phyloP scores from a whole-genome alignment of 257 asterid genomes.

The Ophiorrhiza pumila region DNA sequence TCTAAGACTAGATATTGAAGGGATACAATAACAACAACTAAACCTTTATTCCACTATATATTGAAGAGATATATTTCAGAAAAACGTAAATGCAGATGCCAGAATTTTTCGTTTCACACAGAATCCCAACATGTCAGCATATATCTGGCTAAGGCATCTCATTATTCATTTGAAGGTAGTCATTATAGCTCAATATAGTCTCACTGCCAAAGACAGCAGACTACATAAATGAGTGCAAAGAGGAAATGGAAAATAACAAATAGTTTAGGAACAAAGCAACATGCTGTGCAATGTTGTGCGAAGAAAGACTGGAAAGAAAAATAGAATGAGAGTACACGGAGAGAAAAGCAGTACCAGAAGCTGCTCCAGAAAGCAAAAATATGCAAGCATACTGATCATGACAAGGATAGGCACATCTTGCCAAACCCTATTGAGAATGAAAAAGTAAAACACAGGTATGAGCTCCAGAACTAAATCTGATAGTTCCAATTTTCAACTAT shows the following conservation, averaged over 20 bases:
- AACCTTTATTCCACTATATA: no score
- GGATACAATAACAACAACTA: no score
- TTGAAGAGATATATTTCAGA: background rate
- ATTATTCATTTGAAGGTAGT: background rate
- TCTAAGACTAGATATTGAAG: background rate
- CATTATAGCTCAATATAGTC: background rate
- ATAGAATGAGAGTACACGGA: slow-evolving; percentile 12
- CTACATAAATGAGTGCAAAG: background rate
- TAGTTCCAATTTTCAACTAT: background rate
- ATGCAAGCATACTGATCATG: slow-evolving; percentile 97
- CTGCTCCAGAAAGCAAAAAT: slow-evolving; percentile 97
- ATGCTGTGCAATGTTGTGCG: background rate
- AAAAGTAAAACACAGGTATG: slow-evolving; percentile 7
- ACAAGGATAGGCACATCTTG: slow-evolving; percentile 94
- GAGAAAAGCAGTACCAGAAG: slow-evolving; percentile 66
- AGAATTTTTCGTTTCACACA: background rate
- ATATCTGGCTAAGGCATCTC: background rate
- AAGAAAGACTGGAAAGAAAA: slow-evolving; percentile 9
- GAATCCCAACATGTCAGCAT: background rate
- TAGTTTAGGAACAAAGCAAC: background rate
- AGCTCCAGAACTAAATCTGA: slow-evolving; percentile 11
- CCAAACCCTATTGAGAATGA: slow-evolving; percentile 65
- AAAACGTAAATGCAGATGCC: background rate
- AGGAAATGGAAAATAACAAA: background rate
- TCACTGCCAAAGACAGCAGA: background rate